phyloP scores from a whole-genome alignment of 495 filamentous ascomycete genomes.

The Aspergillus steynii region DNA sequence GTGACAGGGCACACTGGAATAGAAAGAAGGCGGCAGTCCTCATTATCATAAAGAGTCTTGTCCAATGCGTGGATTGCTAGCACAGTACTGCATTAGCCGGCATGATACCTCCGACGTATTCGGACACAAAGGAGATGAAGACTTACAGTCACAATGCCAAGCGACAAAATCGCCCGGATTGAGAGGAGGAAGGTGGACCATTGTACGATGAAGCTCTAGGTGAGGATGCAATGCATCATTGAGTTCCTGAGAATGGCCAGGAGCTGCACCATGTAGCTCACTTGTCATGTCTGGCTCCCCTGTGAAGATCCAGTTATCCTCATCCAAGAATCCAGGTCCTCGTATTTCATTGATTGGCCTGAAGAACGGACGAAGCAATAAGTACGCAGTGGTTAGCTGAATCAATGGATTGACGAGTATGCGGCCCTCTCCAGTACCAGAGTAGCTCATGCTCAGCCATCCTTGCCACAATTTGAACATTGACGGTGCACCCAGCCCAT shows the following conservation, averaged over 20 bases:
- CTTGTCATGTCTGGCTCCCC: background rate
- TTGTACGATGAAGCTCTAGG: background rate
- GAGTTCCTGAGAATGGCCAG: background rate
- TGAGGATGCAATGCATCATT: background rate
- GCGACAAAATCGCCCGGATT: background rate
- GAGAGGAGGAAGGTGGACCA: background rate
- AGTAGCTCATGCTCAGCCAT: constrained; percentile 1
- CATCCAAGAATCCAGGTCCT: background rate
- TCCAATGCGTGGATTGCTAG: background rate
- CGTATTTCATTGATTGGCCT: background rate
- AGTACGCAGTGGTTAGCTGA: background rate
- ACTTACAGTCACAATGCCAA: background rate
- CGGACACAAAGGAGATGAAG: background rate
- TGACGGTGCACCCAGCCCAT: background rate
- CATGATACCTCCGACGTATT: background rate
- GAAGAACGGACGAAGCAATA: background rate
- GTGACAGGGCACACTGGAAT: too few species aligned
- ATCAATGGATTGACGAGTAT: constrained; percentile 1
- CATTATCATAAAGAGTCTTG: background rate
- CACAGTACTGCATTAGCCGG: background rate
- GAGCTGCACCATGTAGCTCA: background rate
- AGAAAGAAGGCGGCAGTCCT: too few species aligned
- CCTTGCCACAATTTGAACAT: constrained; percentile 1
- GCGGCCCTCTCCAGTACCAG: background rate
- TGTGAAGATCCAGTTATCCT: background rate